Evolutionary conservation across 768 basidiomycete species (phyloP), one percentile per base, ranked within the genome.

Genomic region (Lentinula guzmanii): DNA sequence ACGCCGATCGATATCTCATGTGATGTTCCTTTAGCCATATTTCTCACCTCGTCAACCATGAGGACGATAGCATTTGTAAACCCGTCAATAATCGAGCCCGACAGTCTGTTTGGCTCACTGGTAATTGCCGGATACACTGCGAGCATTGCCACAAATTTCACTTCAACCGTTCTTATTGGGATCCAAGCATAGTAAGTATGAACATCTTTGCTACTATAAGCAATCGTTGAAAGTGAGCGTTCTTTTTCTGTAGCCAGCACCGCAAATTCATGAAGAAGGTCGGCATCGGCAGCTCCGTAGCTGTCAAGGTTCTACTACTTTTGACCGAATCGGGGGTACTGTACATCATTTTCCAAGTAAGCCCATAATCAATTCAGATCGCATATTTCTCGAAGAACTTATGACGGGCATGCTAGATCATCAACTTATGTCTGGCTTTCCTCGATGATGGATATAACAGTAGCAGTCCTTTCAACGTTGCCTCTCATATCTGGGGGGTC

Each of bases 111-210:
- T 43, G 55, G 55, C 11, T 57, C 55, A 5, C 31, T 57, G 31
- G 39, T 43, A 7, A 57, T 57, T 24, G 55, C 55, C n/a, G 55
- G 55, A 18, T 57, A 42, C 16, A 41, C 21, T n/a, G 41, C 43
- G 1, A 57, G 55, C n/a, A 42, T 57, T 21, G 55, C 55, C 0
- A 57, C 55, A 5, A 57, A 57, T 46, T 57, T 41, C 15, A 24
- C 28, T 11, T 57, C 55, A 16, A 57, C 55, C 13, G 18, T 57
- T 7, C 55, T 57, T 16, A 57, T 57, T 37, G 55, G 55, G 13
- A 57, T 57, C 39, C 41, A 57, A 37, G 55, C 55, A 24, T 57
- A 41, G 55, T 57, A 57, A 57, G 55, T 53, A 15, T 1, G 9
- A 7, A 24, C 8, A 48, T 48, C 7, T 24, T 48, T 15, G 7